Base-by-base conservation (phyloP, 2,329 filamentous ascomycete genomes). In the Macrophomina tecta region DNA sequence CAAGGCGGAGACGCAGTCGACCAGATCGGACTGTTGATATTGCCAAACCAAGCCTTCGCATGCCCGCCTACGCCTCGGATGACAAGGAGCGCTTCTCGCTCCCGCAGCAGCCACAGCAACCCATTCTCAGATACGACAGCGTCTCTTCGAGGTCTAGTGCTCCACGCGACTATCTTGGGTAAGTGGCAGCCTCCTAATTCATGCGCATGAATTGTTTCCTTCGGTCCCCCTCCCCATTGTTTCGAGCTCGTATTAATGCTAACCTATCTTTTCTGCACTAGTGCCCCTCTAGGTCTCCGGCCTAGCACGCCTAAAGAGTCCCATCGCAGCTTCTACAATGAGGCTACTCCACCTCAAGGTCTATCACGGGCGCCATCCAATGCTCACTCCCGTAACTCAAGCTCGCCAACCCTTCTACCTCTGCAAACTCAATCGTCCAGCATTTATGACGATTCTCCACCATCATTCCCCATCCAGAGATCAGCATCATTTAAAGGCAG, bases 371-470 rank as follows among this genome's bases (percentile, higher is more conserved):
- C 42, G 18, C 9, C 58, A 2, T 62, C 58, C 11, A 48, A 38
- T 6, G 36, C 62, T 34, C 58, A 56, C 28, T 64, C 58, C 3
- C 49, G 60, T 32, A 16, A 42, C 11, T 52, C 51, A 34, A 61
- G 55, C 32, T 53, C 55, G n/a, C 64, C 64, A 3, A 52, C 42
- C 14, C 28, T 55, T 7, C 36, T 66, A 5, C 52, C 64, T 8
- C 45, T 66, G 28, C 64, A 67, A 48, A 73, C 8, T 70, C 76
- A 67, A 67, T 69, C 36, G 68, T 66, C 23, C 70, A 38, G 36
- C 49, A 78, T 66, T 75, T 76, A 9, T 70, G 74, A 40, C 75
- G 76, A 2, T 66, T 75, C 14, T 71, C 71, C 28, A 69, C 69
- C 28, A 68, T 69, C 38, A 72, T n/a, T 38, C 28, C 73, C 48